phyloP scores from a whole-genome alignment of 345 rosid species.

The Citrus maxima region DNA sequence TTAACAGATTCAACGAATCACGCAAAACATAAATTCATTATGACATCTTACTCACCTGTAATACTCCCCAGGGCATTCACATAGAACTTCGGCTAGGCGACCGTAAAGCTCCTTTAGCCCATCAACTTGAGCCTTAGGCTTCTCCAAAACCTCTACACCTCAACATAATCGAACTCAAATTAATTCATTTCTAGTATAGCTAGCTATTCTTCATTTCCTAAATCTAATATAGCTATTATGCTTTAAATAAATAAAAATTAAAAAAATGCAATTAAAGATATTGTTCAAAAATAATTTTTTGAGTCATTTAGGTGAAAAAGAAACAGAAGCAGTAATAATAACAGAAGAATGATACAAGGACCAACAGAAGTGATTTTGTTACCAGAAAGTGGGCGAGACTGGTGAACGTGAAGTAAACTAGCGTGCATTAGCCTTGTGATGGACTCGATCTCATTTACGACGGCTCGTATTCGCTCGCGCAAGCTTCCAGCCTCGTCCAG shows the following conservation, averaged over 20 bases:
- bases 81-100: conserved; percentile 53
- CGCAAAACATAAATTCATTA: background rate
- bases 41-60: conserved; percentile 43
- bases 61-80: conserved; percentile 69
- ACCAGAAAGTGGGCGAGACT: conserved; percentile 85
- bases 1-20: background rate
- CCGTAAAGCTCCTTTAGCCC: conserved; percentile 55
- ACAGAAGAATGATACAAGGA: background rate
- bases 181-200: background rate
- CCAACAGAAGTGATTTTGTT: background rate
- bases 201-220: background rate
- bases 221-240: background rate
- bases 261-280: background rate
- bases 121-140: conserved; percentile 54
- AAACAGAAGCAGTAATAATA: background rate
- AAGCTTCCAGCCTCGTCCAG: conserved; percentile 71
- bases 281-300: background rate
- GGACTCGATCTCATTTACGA: conserved; percentile 76
- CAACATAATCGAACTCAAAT: background rate
- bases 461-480: conserved; percentile 69
- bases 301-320: background rate
- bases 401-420: conserved; percentile 79
- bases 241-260: background rate
- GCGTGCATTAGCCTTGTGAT: conserved; percentile 66
- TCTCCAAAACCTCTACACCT: conserved; percentile 66